Evolutionary conservation across 2,329 filamentous ascomycete species (phyloP).

Genomic region (Lecanicillium sp.): DNA sequence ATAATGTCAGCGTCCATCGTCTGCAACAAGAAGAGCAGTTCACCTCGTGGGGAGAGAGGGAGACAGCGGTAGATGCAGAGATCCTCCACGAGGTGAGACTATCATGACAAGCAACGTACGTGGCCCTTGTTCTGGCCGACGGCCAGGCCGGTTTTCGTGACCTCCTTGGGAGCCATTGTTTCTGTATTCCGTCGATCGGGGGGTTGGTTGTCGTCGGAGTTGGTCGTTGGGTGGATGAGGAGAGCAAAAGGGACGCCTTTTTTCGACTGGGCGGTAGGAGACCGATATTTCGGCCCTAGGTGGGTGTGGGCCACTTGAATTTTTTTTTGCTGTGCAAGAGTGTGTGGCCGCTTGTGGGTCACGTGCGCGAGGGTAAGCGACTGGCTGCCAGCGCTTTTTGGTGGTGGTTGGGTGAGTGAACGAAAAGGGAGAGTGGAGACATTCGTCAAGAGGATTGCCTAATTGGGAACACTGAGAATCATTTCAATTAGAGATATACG

Average conservation of each 20-base stretch:
- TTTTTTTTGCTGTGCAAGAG: constrained; percentile 9
- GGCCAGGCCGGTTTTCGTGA: constrained; percentile 50
- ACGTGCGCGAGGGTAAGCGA: constrained; percentile 18
- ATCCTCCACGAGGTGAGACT: constrained; percentile 71
- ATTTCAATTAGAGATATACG: background rate
- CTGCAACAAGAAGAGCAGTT: constrained; percentile 30
- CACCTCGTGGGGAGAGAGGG: constrained; percentile 14
- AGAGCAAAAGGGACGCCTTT: constrained; percentile 12
- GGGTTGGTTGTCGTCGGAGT: constrained; percentile 17
- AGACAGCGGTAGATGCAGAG: constrained; percentile 37
- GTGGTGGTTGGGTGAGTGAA: background rate
- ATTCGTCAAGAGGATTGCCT: background rate
- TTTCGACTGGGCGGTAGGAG: background rate
- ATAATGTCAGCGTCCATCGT: constrained; percentile 57
- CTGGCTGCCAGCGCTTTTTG: background rate
- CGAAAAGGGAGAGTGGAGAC: background rate
- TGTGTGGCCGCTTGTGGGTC: constrained; percentile 21
- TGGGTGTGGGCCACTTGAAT: constrained; percentile 7
- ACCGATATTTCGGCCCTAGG: constrained; percentile 2
- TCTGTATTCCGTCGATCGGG: constrained; percentile 13
- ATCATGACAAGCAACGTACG: constrained; percentile 43
- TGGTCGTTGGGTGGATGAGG: constrained; percentile 22
- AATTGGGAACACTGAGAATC: background rate
- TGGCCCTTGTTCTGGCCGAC: constrained; percentile 57
- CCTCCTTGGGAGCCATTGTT: constrained; percentile 53